Conservation (phyloP, 2,329 filamentous ascomycete species). For the Aspergillus bombycis region DNA sequence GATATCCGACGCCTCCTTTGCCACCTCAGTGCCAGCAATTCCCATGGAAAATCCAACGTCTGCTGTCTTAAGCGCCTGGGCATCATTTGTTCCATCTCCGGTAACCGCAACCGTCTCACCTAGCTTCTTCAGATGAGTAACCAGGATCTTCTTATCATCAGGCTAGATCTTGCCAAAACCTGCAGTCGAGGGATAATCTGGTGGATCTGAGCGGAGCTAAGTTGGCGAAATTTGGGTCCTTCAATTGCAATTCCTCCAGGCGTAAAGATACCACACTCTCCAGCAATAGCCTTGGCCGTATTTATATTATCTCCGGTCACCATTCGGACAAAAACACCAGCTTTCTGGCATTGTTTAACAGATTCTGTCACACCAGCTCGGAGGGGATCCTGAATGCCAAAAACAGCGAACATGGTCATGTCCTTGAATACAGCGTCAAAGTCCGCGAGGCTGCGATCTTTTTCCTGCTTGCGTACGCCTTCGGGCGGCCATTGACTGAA, state of each 20-base stretch:
- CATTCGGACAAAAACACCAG: slow-evolving; percentile 81
- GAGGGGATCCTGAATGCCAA: slow-evolving; percentile 81
- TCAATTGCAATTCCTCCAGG: slow-evolving; percentile 73
- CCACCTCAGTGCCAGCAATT: slow-evolving; percentile 79
- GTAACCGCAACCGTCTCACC: slow-evolving; percentile 81
- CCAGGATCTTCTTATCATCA: slow-evolving; percentile 75
- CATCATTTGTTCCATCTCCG: slow-evolving; percentile 83
- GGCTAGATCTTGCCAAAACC: slow-evolving; percentile 75
- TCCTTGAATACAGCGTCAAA: slow-evolving; percentile 70
- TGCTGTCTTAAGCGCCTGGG: slow-evolving; percentile 76
- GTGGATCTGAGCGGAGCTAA: slow-evolving; percentile 66
- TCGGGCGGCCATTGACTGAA: slow-evolving; percentile 83
- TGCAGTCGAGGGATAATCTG: slow-evolving; percentile 70
- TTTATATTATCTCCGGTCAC: slow-evolving; percentile 82
- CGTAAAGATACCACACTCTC: slow-evolving; percentile 75
- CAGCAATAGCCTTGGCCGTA: slow-evolving; percentile 77
- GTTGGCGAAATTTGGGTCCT: slow-evolving; percentile 75
- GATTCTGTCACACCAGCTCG: slow-evolving; percentile 74
- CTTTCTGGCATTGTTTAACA: slow-evolving; percentile 71
- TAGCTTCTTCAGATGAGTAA: slow-evolving; percentile 70
- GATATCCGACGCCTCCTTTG: slow-evolving; percentile 82
- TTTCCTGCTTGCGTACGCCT: slow-evolving; percentile 58
- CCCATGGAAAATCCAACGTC: slow-evolving; percentile 88
- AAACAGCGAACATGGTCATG: slow-evolving; percentile 70
- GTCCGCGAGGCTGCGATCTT: slow-evolving; percentile 63